Base-by-base conservation (phyloP, 805 yeast species). In the Metschnikowia corniflorae region DNA sequence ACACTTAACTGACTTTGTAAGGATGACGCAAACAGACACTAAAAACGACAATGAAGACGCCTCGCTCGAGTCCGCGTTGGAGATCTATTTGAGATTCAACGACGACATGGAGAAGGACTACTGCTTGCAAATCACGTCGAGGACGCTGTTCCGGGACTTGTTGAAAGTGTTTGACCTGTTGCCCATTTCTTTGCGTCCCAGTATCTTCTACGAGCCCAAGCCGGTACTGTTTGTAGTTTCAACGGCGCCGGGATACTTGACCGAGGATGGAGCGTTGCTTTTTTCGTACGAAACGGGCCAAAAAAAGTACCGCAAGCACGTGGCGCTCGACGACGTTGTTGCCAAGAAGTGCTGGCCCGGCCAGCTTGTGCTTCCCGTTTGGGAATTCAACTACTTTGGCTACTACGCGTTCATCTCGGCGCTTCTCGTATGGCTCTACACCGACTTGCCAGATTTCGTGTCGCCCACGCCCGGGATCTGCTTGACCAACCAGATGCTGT, bases 381-480 rank as follows among this genome's bases (percentile, higher is more conserved):
- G 94, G 88, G 63, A 68, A 42, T 63, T 63, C 41, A 68, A 75
- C 51, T 49, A 60, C 18, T 62, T 66, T 42, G 70, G 66, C 19
- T 71, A 60, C 45, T 64, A 70, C 47, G 47, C 68, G 22, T 55
- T 71, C 36, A 33, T 66, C 13, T 33, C 70, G 1, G 39, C 65
- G 4, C 62, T 86, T 50, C 34, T 73, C 7, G 61, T 64, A 13
- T 93, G 98, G 97, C 73, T 93, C 41, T 93, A 89, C 60, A 80
- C 95, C 2, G 97, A 93, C 64, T 71, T 93, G 57, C 98, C 98
- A 2, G 96, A 87, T 54, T 74, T 70, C 50, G 68, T 87, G 36
- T 77, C 89, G 23, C 97, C 97, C 31, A 91, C 97, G 4, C 97
- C 97, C 0, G 96, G 96, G 16, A 73, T 80, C 39, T 83, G 89